Evolutionary conservation across 805 yeast genomes (phyloP).

Genomic region (Ogataea parapolymorpha): DNA sequence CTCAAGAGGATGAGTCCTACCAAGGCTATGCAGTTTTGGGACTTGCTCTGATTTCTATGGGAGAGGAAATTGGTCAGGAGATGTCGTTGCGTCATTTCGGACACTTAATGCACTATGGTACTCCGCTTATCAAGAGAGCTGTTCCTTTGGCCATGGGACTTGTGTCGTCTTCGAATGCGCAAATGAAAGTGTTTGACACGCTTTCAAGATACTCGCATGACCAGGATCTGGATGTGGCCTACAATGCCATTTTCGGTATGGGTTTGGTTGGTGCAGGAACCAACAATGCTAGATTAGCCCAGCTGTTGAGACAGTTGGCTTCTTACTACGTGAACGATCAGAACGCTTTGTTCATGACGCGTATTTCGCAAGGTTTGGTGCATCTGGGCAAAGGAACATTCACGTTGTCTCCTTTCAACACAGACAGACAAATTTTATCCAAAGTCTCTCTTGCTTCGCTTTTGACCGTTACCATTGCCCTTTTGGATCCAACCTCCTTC

Average conservation of each 20-base stretch:
- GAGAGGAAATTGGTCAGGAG: conserved; percentile 96
- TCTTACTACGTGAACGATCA: conserved; percentile 88
- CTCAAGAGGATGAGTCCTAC: conserved; percentile 52
- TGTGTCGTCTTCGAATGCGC: conserved; percentile 89
- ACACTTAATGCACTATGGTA: conserved; percentile 97
- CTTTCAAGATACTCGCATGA: conserved; percentile 96
- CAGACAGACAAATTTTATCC: conserved; percentile 81
- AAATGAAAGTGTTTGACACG: conserved; percentile 95
- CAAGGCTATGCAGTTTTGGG: conserved; percentile 94
- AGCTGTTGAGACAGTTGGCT: conserved; percentile 90
- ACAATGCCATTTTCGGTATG: conserved; percentile 93
- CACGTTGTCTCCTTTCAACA: conserved; percentile 83
- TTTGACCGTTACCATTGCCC: conserved; percentile 76
- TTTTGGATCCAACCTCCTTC: conserved; percentile 82
- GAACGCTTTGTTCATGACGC: conserved; percentile 85
- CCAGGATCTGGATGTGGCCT: conserved; percentile 88
- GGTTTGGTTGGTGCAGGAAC: conserved; percentile 99
- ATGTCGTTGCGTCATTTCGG: conserved; percentile 97
- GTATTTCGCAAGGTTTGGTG: conserved; percentile 92
- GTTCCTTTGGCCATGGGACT: conserved; percentile 99
- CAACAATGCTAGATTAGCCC: conserved; percentile 96
- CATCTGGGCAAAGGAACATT: conserved; percentile 96
- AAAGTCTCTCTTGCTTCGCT: conserved; percentile 89
- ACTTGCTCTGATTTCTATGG: conserved; percentile 91
- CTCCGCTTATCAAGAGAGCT: conserved; percentile 82